Evolutionary conservation across 495 filamentous ascomycete species (phyloP).

Genomic region (Acidiella bohemica): DNA sequence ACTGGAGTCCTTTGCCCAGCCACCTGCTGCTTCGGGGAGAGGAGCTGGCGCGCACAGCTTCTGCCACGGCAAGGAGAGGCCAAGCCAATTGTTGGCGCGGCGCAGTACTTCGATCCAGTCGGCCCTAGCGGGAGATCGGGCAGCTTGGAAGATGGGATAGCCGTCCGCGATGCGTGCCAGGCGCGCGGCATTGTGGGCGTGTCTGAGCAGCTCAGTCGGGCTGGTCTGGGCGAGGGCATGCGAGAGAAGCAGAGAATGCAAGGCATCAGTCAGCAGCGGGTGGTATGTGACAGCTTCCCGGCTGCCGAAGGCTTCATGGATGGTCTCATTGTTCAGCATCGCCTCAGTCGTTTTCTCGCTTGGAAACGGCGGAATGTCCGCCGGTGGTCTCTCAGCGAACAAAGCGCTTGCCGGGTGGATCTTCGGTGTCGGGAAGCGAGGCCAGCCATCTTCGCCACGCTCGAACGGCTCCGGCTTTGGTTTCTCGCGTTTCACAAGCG

Average conservation of each 20-base stretch:
- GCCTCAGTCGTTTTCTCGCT: slow-evolving; percentile 10
- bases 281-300: slow-evolving; percentile 66
- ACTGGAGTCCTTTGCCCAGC: slow-evolving; percentile 14
- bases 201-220: slow-evolving; percentile 55
- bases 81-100: slow-evolving; percentile 49
- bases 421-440: slow-evolving; percentile 26
- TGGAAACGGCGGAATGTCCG: slow-evolving; percentile 27
- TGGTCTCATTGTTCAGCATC: slow-evolving; percentile 17
- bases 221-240: slow-evolving; percentile 64
- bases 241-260: slow-evolving; percentile 60
- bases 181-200: slow-evolving; percentile 65
- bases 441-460: slow-evolving; percentile 22
- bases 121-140: slow-evolving; percentile 54
- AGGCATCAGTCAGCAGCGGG: slow-evolving; percentile 58
- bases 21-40: slow-evolving; percentile 33
- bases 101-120: slow-evolving; percentile 71
- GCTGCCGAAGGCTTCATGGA: slow-evolving; percentile 20
- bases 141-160: slow-evolving; percentile 64
- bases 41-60: slow-evolving; percentile 55
- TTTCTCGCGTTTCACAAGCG: slow-evolving; percentile 24
- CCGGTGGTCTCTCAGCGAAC: slow-evolving; percentile 27
- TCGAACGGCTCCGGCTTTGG: slow-evolving; percentile 17
- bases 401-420: slow-evolving; percentile 29
- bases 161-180: slow-evolving; percentile 61
- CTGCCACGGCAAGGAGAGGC: slow-evolving; percentile 51